Conservation (phyloP, 352 stramenopile species). For the Phytophthora sansomeana region DNA sequence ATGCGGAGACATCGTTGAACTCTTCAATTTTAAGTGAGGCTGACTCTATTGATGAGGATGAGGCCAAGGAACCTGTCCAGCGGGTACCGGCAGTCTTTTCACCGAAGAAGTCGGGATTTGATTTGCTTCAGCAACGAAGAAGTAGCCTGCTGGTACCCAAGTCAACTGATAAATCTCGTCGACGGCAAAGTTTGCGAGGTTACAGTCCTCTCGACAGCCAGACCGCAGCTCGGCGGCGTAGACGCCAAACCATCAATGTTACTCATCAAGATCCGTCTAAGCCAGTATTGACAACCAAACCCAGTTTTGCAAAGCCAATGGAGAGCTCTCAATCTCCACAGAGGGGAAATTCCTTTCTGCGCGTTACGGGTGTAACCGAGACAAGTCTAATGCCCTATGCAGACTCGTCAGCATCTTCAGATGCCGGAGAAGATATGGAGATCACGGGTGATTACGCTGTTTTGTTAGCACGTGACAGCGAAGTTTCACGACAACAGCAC, state of each 20-base stretch:
- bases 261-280: conserved; percentile 8
- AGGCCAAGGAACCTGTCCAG: conserved; percentile 38
- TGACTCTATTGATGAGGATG: conserved; percentile 58
- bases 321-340: conserved; percentile 21
- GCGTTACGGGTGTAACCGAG: conserved; percentile 24
- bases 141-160: conserved; percentile 41
- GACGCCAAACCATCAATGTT: conserved; percentile 51
- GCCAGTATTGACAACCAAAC: conserved; percentile 13
- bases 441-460: conserved; percentile 83
- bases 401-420: conserved; percentile 81
- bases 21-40: conserved; percentile 85
- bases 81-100: neutral
- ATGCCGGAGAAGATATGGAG: conserved; percentile 88
- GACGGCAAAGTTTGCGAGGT: conserved; percentile 71
- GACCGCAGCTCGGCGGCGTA: conserved; percentile 62
- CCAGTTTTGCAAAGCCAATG: conserved; percentile 15
- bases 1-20: conserved; percentile 86
- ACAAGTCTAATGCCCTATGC: conserved; percentile 59
- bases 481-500: conserved; percentile 10
- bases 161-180: conserved; percentile 44
- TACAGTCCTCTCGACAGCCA: conserved; percentile 86
- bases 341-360: conserved; percentile 59
- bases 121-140: conserved; percentile 33
- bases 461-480: conserved; percentile 20
- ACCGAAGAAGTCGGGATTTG: conserved; percentile 38